Evolutionary conservation across 2,329 filamentous ascomycete genomes (phyloP).

Genomic region (Epichloe festucae): DNA sequence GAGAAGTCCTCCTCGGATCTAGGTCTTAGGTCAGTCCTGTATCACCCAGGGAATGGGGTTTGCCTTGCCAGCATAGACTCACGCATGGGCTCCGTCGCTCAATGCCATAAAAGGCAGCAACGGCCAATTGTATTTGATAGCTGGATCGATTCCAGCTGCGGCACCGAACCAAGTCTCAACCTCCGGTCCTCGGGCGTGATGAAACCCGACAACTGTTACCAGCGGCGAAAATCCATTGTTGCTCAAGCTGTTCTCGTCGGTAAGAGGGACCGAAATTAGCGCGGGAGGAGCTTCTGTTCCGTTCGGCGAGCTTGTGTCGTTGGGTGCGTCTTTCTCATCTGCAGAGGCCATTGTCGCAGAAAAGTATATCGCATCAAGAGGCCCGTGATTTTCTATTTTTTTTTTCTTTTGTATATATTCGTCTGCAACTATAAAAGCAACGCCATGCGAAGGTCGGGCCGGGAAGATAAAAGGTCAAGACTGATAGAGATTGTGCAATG

Average conservation of each 20-base stretch:
- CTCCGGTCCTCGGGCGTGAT: slow-evolving; percentile 80
- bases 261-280: slow-evolving; percentile 20
- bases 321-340: neutral
- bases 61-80: slow-evolving; percentile 24
- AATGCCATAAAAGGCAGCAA: slow-evolving; percentile 93
- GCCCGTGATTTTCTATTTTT: neutral
- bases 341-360: neutral
- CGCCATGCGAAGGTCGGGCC: neutral
- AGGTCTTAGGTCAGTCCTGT: neutral
- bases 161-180: slow-evolving; percentile 84
- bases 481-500: neutral
- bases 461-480: neutral
- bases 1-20: slow-evolving; percentile 92
- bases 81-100: slow-evolving; percentile 91
- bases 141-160: slow-evolving; percentile 63
- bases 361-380: neutral
- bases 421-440: neutral
- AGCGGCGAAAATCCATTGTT: slow-evolving; percentile 46
- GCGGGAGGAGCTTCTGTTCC: slow-evolving; percentile 16
- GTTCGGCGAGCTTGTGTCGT: slow-evolving; percentile 8
- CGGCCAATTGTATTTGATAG: slow-evolving; percentile 75
- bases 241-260: slow-evolving; percentile 17
- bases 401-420: neutral
- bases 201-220: slow-evolving; percentile 71
- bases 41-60: neutral